Conservation (phyloP, 75 land plant genomes). For the Pinus tabuliformis region DNA sequence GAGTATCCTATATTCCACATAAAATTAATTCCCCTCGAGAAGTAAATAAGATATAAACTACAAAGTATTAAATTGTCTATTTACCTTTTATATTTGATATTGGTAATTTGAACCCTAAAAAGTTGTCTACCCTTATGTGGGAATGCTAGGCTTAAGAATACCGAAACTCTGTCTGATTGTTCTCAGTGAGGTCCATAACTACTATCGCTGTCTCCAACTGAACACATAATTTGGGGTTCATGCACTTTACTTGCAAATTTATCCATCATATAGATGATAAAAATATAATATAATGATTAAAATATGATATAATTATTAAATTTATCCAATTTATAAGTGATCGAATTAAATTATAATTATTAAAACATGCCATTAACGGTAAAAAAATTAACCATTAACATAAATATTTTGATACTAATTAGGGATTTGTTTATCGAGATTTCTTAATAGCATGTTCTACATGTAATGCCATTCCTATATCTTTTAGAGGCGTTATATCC, state of each 20-base stretch:
- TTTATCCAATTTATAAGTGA: not conserved
- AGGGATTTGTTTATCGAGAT: not conserved
- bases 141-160: constrained; percentile 41
- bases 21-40: not conserved
- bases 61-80: not conserved
- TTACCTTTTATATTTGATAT: constrained; percentile 56
- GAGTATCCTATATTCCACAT: constrained; percentile 33
- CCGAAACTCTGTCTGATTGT: constrained; percentile 38
- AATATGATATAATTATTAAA: too few species aligned
- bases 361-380: not conserved
- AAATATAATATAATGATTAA: too few species aligned
- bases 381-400: not conserved
- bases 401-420: too few species aligned
- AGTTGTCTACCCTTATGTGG: constrained; percentile 19
- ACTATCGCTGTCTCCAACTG: not conserved
- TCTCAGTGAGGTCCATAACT: not conserved
- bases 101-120: constrained; percentile 26
- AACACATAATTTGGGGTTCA: not conserved
- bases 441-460: constrained; percentile 66
- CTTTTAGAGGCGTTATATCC: constrained; percentile 43
- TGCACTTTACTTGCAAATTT: constrained; percentile 2
- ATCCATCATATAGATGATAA: not conserved
- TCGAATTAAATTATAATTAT: too few species aligned
- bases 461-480: constrained; percentile 48
- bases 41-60: not conserved